Conservation (phyloP, 768 basidiomycete genomes). For the Lentinula sp. region DNA sequence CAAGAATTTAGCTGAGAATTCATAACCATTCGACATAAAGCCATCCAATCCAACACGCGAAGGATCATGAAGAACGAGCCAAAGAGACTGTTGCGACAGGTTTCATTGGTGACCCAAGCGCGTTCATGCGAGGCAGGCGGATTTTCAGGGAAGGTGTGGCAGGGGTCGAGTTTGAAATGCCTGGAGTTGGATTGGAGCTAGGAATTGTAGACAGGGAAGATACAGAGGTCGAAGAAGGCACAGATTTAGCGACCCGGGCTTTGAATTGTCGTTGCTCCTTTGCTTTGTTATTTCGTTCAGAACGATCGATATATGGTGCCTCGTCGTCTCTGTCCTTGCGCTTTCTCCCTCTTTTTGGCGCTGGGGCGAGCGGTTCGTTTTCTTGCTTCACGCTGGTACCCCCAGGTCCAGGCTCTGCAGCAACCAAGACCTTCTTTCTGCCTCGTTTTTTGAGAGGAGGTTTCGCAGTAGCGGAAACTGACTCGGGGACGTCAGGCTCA, state of each 20-base stretch:
- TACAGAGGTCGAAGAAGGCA: constrained; percentile 20
- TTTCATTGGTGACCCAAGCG: constrained; percentile 13
- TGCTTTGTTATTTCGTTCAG: constrained; percentile 12
- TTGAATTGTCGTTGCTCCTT: constrained; percentile 9
- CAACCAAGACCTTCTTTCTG: neutral
- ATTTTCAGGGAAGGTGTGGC: constrained; percentile 47
- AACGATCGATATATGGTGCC: constrained; percentile 11
- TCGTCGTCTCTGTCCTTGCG: constrained; percentile 42
- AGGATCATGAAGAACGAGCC: neutral
- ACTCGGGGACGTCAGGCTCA: constrained; percentile 9
- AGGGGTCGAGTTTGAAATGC: constrained; percentile 4
- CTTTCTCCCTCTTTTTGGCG: constrained; percentile 13
- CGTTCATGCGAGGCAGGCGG: constrained; percentile 44
- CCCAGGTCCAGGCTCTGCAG: constrained; percentile 11
- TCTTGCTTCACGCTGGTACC: constrained; percentile 12
- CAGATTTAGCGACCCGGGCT: constrained; percentile 15
- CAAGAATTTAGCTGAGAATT: neutral
- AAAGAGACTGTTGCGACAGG: neutral
- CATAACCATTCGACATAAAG: neutral
- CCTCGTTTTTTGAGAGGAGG: constrained; percentile 4
- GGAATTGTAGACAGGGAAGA: constrained; percentile 6
- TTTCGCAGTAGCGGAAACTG: constrained; percentile 14
- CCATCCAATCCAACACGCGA: neutral
- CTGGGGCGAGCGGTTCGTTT: constrained; percentile 12
- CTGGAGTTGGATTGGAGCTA: neutral